Base-by-base conservation (phyloP, 2,329 filamentous ascomycete genomes). In the Ophiostoma triangulosporum region DNA sequence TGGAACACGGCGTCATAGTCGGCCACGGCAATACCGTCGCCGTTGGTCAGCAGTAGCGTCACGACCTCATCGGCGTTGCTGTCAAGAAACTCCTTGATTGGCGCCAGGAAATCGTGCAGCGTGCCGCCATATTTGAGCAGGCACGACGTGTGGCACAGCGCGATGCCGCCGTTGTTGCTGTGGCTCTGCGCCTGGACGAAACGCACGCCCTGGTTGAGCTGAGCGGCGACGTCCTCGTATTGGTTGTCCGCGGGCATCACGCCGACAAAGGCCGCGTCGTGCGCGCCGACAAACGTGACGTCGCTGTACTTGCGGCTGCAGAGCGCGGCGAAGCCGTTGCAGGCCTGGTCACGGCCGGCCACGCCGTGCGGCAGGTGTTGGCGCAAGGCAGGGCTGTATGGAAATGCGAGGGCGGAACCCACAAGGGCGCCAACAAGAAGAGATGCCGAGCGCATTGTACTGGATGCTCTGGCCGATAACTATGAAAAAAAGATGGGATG, bases 131-230 rank as follows among this genome's bases (percentile, higher is more conserved):
- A 75, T 40, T 81, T 70, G 36, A 80, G 66, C 49, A 69, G 61
- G 65, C 83, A 87, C 22, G 70, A 71, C 1, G 80, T 84, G 62
- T 87, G 83, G 64, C 83, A 85, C 63, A 83, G 69, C 59, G 80
- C 68, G 45, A 84, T 71, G 1, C 63, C 64, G 26, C 72, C 73
- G 53, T 71, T 65, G 51, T 72, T 65, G 35, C 73, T 66, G 61
- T 83, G 82, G 3, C 80, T 80, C 64, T 85, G 81, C 26, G 74
- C 78, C 61, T 83, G 77, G 12, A 86, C 66, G 58, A 81, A 81
- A 22, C 83, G 76, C 38, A 86, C 74, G 15, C 83, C 83, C 31
- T 77, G 68, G 51, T 77, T 66, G 9, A 86, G 70, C 62, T 85
- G 81, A 2, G 69, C 66, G 24, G 73, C 73, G 24, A 81, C 73